Conservation (phyloP, 192 early-diverging fungal genomes). For the Backusella parvicylindrica region DNA sequence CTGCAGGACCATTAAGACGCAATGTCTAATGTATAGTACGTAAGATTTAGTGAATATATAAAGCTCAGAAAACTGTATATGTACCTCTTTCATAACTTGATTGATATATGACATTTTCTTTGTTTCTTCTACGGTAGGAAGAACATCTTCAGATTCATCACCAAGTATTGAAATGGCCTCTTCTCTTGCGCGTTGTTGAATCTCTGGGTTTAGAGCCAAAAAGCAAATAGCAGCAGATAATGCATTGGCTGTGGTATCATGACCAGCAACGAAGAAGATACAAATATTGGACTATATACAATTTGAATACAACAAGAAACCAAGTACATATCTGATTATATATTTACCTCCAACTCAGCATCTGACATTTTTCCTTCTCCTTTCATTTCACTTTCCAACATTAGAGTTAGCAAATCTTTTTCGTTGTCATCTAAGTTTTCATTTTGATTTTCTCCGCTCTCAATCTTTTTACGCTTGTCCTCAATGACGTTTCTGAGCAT, state of each 20-base stretch:
- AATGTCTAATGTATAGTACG: not conserved
- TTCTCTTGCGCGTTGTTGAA: conserved; percentile 51
- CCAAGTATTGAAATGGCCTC: conserved; percentile 53
- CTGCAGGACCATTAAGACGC: conserved; percentile 6
- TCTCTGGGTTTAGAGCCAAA: conserved; percentile 44
- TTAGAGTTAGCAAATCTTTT: conserved; percentile 22
- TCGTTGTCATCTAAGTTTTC: not conserved
- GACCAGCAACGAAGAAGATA: conserved; percentile 56
- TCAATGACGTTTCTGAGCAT: not conserved
- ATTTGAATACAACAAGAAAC: not conserved
- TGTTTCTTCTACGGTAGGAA: conserved; percentile 48
- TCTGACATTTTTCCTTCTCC: not conserved
- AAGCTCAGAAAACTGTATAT: not conserved
- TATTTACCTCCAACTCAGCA: not conserved
- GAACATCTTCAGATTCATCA: conserved; percentile 42
- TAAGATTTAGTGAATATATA: too few relatives aligned
- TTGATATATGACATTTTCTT: conserved; percentile 50
- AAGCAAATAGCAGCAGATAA: conserved; percentile 45
- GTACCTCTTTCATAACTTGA: conserved; percentile 46
- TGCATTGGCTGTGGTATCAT: conserved; percentile 56
- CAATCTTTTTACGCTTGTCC: conserved; percentile 15
- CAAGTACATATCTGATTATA: too few relatives aligned
- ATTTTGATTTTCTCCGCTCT: not conserved
- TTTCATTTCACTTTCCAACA: conserved; percentile 14
- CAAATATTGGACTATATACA: conserved; percentile 8